Evolutionary conservation across 1,284 basidiomycete genomes (phyloP), one percentile per base, ranked within the genome.

Genomic region (Sporisorium graminicola): DNA sequence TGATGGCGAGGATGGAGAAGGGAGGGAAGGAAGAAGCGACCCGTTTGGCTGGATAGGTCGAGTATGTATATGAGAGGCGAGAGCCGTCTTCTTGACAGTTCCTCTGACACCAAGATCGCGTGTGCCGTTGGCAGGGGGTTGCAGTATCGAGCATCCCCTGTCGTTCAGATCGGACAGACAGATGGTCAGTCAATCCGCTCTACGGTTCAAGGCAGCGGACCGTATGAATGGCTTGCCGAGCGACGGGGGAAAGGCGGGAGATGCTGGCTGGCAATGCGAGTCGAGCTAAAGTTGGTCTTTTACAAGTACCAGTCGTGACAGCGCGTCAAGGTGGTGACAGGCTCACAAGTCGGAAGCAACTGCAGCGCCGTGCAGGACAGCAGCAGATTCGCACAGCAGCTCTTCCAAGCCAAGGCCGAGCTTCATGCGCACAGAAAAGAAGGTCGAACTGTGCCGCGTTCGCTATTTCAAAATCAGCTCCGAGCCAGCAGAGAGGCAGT

Each of bases 291-390:
- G 51, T n/a, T n/a, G n/a, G n/a, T n/a, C n/a, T n/a, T n/a, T n/a
- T n/a, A n/a, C n/a, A n/a, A n/a, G n/a, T n/a, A n/a, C n/a, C n/a
- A n/a, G n/a, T 37, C 51, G 27, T 50, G 49, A 50, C 49, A 50
- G 49, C 49, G 52, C 52, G 52, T 37, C 20, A 40, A 53, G 9
- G 50, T 24, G 50, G 50, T 52, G 47, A 49, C 47, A 49, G 47
- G 3, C 24, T 12, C 22, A 18, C 22, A 24, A 29, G 49, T 35
- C 50, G 50, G 50, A 52, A 14, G 50, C 50, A 35, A 20, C 50
- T 52, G 35, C 35, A 53, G 33, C 20, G 33, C 40, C 13, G 51
- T 53, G 51, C 51, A 53, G 40, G n/a, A 13, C 47, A 49, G 40
- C 47, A 29, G 47, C 33, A 27, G 16, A 37, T 9, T 3, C 14